Base-by-base conservation (phyloP, 2,329 filamentous ascomycete genomes). In the Didymella segeticola region DNA sequence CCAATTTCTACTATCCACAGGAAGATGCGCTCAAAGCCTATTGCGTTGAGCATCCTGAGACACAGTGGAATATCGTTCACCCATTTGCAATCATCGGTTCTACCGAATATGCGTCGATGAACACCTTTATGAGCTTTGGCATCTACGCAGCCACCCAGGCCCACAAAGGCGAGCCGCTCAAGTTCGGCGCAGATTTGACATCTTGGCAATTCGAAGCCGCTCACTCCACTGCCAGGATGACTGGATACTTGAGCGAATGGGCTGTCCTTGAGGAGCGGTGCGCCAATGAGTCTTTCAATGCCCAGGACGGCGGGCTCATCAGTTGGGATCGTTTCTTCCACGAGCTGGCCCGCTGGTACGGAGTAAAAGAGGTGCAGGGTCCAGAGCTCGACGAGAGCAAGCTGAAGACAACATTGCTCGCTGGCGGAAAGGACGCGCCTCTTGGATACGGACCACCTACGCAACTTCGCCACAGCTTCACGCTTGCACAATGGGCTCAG, bases 1-100 rank as follows among this genome's bases (percentile, higher is more conserved):
- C 53, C 9, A 62, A 57, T 39, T 60, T 60, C 45, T 62, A 62
- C 47, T 62, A 57, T 14, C 43, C 39, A 4, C 59, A 62, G 25
- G 58, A 61, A 49, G 47, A 61, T 11, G 12, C 42, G 14, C 49
- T 57, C 14, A 20, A 26, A 17, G 26, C 43, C 3, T 58, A 49
- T 37, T 57, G 57, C 23, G 6, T 26, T 3, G 22, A 42, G 11
- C 43, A 57, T 19, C 42, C 53, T 0, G 53, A 60, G 7, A 60
- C 34, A 27, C n/a, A n/a, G n/a, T 60, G 49, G 57, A 60, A 54
- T 17, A 52, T 60, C 4, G 22, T 57, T 6, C 39, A 41, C 26
- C 57, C 54, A 4, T 42, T 43, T 4, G 56, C 47, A 0, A 41
- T 56, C n/a, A 50, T 59, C 15, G 56, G 53, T 22, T 30, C 48